Percentiles rank a stretch among this genome's conserved stretches.
phyloP scores from a whole-genome alignment of 495 filamentous ascomycete species.

The Aspergillus ellipticus region DNA sequence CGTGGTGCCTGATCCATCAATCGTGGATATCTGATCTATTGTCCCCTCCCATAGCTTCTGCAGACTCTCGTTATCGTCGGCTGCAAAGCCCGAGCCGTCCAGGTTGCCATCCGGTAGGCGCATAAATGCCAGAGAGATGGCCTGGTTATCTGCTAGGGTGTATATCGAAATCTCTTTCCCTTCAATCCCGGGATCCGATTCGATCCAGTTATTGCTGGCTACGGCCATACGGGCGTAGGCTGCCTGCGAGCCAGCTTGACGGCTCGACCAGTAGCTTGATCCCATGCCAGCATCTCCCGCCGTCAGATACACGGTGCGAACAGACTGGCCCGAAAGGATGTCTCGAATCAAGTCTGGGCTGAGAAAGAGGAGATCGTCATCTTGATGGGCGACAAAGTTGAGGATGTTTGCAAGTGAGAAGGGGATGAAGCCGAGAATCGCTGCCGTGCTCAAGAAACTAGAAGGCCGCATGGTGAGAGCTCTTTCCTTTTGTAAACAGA shows the following conservation, averaged over 20 bases:
- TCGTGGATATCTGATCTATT: slow-evolving; percentile 6
- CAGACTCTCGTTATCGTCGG: slow-evolving; percentile 11
- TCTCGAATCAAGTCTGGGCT: slow-evolving; percentile 16
- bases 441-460: neutral
- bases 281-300: slow-evolving; percentile 65
- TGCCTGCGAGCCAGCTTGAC: slow-evolving; percentile 8
- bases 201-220: slow-evolving; percentile 9
- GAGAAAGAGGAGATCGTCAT: slow-evolving; percentile 21
- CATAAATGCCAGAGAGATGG: slow-evolving; percentile 16
- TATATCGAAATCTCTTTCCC: slow-evolving; percentile 13
- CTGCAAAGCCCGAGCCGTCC: slow-evolving; percentile 10
- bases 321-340: slow-evolving; percentile 30
- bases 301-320: slow-evolving; percentile 76
- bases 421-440: neutral
- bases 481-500: neutral
- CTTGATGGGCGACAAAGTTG: slow-evolving; percentile 21
- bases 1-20: slow-evolving; percentile 7
- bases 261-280: slow-evolving; percentile 11
- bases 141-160: slow-evolving; percentile 3
- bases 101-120: slow-evolving; percentile 18
- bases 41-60: slow-evolving; percentile 14
- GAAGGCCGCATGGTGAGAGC: neutral
- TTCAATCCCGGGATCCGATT: slow-evolving; percentile 3
- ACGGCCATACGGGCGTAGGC: slow-evolving; percentile 17
- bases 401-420: slow-evolving; percentile 8